Evolutionary conservation across 148 eudicot genomes (phyloP), one percentile per base, ranked within the genome.

Genomic region (Arctostaphylos glauca): DNA sequence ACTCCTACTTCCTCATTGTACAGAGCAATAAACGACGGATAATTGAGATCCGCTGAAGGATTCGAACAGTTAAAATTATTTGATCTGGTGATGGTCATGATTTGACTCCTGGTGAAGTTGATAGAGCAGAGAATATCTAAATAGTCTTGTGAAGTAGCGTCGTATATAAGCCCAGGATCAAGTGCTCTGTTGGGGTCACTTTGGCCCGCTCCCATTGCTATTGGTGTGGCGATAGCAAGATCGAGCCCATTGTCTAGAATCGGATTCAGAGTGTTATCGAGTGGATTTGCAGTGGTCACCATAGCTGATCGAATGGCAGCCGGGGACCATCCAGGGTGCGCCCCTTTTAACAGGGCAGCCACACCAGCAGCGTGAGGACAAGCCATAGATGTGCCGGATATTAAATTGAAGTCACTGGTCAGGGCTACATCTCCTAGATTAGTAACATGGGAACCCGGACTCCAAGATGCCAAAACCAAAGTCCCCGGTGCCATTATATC

Each of bases 101-200:
- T 83, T 75, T 89, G 87, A 4, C 71, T 59, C 1, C 8, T 38
- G 5, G 85, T 89, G 84, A 77, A 83, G 9, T 85, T 82, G 75
- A 83, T 9, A 18, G 83, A 58, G 67, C 91, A 89, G 19, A 89
- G 79, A 48, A 87, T 76, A 54, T 89, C 81, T 8, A 83, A 67
- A 5, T 77, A 85, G 66, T 89, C 91, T 5, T 87, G 86, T 43
- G 81, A 47, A 1, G 87, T 78, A 1, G 85, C 84, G 31, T 88
- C 91, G 3, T 88, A 88, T 0, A 88, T 12, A n/a, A 88, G 86
- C 9, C 91, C 91, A 1, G 89, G 91, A 47, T 88, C 81, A 16
- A 86, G 85, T 2, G 91, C 87, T 0, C 83, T 55, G 60, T 88
- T 84, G 0, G 89, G 89, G 53, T 88, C 84, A 6, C 86, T 85